Conservation (phyloP, 2,329 filamentous ascomycete genomes). For the Mycosphaerella sp. region DNA sequence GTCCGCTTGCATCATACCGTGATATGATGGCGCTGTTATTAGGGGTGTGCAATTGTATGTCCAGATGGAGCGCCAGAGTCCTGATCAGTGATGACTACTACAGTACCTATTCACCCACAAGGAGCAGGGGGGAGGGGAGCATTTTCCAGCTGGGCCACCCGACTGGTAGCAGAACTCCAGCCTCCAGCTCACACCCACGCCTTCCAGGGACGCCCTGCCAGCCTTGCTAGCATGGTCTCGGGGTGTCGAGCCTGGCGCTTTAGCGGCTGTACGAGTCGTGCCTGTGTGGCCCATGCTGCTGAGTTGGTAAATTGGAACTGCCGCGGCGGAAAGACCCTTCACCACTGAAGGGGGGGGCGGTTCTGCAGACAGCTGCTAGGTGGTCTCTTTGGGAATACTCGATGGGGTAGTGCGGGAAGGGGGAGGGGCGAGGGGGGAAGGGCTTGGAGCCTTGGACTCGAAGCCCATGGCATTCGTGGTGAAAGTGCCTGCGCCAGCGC, state of each 20-base stretch:
- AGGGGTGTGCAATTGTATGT: not conserved
- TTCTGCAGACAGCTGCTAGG: not conserved
- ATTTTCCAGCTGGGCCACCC: not conserved
- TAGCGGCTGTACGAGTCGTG: not conserved
- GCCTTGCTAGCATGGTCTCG: slow-evolving; percentile 1
- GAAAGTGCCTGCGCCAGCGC: not conserved
- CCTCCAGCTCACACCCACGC: not conserved
- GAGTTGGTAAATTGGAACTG: slow-evolving; percentile 1
- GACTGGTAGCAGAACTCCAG: not conserved
- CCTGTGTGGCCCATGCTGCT: not conserved
- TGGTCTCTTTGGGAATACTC: not conserved
- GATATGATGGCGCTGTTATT: not conserved
- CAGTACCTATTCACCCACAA: not conserved
- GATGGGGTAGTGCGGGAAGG: not conserved
- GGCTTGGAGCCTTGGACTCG: not conserved
- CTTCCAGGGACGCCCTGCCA: not conserved
- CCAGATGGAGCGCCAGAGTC: not conserved
- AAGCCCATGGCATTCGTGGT: not conserved
- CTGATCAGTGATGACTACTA: not conserved
- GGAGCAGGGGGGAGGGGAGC: not conserved
- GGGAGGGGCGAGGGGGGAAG: too few relatives aligned
- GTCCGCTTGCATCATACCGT: not conserved
- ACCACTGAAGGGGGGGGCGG: not conserved
- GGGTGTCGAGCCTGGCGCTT: not conserved
- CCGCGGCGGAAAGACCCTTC: not conserved